A percentile compares a stretch with the other conserved stretches of the same genome.
phyloP scores from a whole-genome alignment of 331 rosid genomes.

The Prunus yedoensis region DNA sequence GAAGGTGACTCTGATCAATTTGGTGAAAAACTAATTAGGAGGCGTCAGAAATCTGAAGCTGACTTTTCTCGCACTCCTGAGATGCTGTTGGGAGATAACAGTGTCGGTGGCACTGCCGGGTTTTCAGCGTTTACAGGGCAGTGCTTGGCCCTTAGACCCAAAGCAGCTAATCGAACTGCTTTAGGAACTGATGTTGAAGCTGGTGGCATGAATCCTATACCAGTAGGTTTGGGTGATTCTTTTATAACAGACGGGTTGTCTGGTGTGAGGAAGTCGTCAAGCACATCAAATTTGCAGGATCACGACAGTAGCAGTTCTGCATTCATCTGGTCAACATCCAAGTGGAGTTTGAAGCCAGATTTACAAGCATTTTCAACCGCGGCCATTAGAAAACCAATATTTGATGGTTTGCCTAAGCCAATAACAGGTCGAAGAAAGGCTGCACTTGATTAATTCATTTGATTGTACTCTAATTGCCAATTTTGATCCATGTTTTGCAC shows the following conservation, averaged over 20 bases:
- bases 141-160: constrained; percentile 75
- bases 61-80: constrained; percentile 61
- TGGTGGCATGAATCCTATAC: constrained; percentile 39
- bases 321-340: constrained; percentile 65
- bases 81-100: constrained; percentile 54
- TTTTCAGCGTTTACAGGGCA: constrained; percentile 63
- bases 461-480: constrained; percentile 20
- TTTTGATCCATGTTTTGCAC: constrained; percentile 41
- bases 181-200: constrained; percentile 44
- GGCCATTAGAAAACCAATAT: constrained; percentile 60
- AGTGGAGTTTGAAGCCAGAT: constrained; percentile 78
- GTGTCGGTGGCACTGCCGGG: constrained; percentile 29
- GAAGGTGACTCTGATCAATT: constrained; percentile 44
- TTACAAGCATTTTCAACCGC: constrained; percentile 61
- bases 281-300: constrained; percentile 82
- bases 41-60: constrained; percentile 76
- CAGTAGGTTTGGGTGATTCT: constrained; percentile 48
- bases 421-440: constrained; percentile 65
- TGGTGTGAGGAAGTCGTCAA: constrained; percentile 77
- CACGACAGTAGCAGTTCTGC: constrained; percentile 48
- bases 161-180: constrained; percentile 47
- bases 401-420: constrained; percentile 90
- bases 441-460: constrained; percentile 64
- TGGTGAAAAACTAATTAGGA: constrained; percentile 55
- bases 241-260: constrained; percentile 34